Conservation (phyloP, 306 rosid species). For the Arachis stenosperma region DNA sequence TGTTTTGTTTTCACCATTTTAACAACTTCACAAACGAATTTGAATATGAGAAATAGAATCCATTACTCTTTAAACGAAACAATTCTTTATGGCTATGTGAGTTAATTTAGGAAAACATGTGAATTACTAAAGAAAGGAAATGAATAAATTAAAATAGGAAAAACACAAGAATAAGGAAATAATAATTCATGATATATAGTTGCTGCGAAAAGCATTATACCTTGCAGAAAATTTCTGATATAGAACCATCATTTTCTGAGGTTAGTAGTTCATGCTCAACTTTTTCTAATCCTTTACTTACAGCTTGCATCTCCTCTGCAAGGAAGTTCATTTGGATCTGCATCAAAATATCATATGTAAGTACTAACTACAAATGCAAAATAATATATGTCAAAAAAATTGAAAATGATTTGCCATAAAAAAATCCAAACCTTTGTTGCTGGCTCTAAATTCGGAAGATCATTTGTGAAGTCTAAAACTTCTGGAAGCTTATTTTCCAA, state of each 20-base stretch:
- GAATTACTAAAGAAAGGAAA: neutral
- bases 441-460: slow-evolving; percentile 78
- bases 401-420: slow-evolving; percentile 38
- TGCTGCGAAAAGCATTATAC: slow-evolving; percentile 40
- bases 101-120: neutral
- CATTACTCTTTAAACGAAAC: neutral
- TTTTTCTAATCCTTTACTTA: slow-evolving; percentile 92
- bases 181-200: no score
- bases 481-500: slow-evolving; percentile 76
- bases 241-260: slow-evolving; percentile 82
- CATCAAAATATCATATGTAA: slow-evolving; percentile 31
- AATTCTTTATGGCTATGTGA: no score
- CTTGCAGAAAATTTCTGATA: slow-evolving; percentile 72
- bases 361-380: slow-evolving; percentile 13
- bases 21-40: neutral
- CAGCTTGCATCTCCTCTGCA: slow-evolving; percentile 97
- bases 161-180: neutral
- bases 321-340: slow-evolving; percentile 82
- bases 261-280: slow-evolving; percentile 74
- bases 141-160: neutral
- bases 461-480: slow-evolving; percentile 81
- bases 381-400: neutral
- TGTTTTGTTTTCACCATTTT: neutral
- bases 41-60: neutral
- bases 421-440: slow-evolving; percentile 80